Conservation (phyloP, 169 alveolate genomes). For the Sarcocystis neurona region DNA sequence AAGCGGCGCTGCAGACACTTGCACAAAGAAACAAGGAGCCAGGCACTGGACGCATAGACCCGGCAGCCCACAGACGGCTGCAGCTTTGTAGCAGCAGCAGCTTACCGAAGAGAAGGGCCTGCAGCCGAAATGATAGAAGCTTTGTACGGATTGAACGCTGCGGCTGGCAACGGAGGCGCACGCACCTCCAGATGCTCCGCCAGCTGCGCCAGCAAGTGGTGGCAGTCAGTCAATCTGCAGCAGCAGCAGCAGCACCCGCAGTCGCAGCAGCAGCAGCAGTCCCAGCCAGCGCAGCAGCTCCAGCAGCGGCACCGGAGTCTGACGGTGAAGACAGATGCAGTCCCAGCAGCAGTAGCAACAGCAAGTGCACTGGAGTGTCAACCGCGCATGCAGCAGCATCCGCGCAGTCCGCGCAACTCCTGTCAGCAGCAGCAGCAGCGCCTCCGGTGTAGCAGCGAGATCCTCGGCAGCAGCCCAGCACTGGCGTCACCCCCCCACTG, state of each 20-base stretch:
- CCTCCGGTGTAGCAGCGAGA: too few species aligned
- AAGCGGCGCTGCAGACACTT: too few species aligned
- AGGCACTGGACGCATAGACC: neutral
- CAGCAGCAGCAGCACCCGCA: neutral
- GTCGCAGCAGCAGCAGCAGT: neutral
- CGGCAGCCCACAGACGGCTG: neutral
- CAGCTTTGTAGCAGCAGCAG: neutral
- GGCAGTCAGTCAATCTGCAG: neutral
- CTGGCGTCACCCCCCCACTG: too few species aligned
- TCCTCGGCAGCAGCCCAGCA: too few species aligned
- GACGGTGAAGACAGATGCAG: neutral
- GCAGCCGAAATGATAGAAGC: neutral
- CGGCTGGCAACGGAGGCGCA: neutral
- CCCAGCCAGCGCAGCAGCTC: neutral
- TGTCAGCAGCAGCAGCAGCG: too few species aligned
- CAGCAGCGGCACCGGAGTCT: neutral
- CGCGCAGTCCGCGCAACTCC: too few species aligned
- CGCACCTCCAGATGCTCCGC: neutral
- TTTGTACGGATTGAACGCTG: slow-evolving; percentile 13
- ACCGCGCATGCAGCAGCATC: neutral
- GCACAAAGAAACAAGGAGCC: too few species aligned
- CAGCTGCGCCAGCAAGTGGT: slow-evolving; percentile 4
- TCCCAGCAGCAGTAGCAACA: neutral
- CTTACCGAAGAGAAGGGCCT: neutral
- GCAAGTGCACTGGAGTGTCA: neutral